Evolutionary conservation across 73 alveolate genomes (phyloP), one percentile per base, ranked within the genome.

Genomic region (Effrenium voratum): DNA sequence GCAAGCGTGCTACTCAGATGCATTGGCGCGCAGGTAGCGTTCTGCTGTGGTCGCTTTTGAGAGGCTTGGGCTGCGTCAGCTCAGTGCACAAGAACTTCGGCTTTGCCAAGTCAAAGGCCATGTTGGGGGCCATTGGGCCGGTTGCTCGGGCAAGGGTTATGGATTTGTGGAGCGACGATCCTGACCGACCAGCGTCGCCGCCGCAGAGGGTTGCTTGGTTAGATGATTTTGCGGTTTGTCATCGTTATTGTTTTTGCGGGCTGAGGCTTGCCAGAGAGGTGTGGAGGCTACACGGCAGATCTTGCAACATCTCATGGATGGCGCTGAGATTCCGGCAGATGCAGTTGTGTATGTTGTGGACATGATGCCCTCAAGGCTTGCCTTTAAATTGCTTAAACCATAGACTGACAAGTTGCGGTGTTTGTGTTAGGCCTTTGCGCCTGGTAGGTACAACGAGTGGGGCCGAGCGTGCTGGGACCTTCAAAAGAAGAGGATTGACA

Each of bases 91-190:
- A 34, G 59, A 26, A 13, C 4, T 2, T 30, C 2, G 80, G 24
- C 32, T 84, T 84, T 28, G 28, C 41, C 60, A 50, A 55, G 43
- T 38, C 57, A 41, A n/a, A 22, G 41, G 80, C 80, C 6, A 5
- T 55, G 45, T 2, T 52, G 1, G 93, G 93, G 38, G 2, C 8
- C 40, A 26, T 84, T 50, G 93, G 93, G 22, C 93, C 93, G 0
- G 38, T 34, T 5, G 19, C 57, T 0, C 36, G 93, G 30, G 93
- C 93, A 5, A 10, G 93, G 57, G 80, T 50, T 41, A 3, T 66
- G 8, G 93, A 84, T 13, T 80, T 84, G 3, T 84, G 93, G 93
- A 30, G 41, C 13, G 52, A 43, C 30, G 93, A 84, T 43, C 80
- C 80, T 1, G 93, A 84, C 19, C 10, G 43, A n/a, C 59, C 80